phyloP scores from a whole-genome alignment of 176 grass and related monocot genomes.

The Paspalum vaginatum region DNA sequence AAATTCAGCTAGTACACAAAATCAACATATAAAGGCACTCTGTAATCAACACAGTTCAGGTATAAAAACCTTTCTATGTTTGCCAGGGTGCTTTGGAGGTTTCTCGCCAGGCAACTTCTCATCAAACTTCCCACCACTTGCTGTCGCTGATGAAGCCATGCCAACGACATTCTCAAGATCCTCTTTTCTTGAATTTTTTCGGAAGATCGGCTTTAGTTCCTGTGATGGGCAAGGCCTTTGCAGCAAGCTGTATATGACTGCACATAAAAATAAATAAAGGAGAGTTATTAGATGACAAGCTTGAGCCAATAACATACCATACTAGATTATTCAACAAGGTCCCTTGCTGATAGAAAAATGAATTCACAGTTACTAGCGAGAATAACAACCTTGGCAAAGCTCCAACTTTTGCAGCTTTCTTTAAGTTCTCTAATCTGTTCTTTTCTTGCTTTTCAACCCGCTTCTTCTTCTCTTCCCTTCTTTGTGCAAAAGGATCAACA shows the following conservation, averaged over 20 bases:
- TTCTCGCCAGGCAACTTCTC: constrained; percentile 90
- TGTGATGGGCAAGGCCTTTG: constrained; percentile 76
- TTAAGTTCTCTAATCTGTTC: constrained; percentile 85
- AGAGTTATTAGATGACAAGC: constrained; percentile 10
- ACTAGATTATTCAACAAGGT: constrained; percentile 1
- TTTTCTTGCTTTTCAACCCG: constrained; percentile 90
- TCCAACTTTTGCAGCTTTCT: constrained; percentile 80
- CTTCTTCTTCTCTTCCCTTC: constrained; percentile 84
- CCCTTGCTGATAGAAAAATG: not conserved
- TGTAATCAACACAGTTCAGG: not conserved
- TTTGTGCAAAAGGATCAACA: constrained; percentile 86
- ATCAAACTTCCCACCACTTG: constrained; percentile 93
- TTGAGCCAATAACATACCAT: not conserved
- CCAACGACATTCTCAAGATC: constrained; percentile 91
- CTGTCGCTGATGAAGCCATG: constrained; percentile 87
- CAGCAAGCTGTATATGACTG: constrained; percentile 94
- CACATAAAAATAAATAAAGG: not conserved
- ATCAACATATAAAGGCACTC: constrained; percentile 9
- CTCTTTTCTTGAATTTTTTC: constrained; percentile 75
- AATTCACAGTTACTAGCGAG: not conserved
- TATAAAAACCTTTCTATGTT: constrained; percentile 75
- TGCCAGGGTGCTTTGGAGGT: constrained; percentile 79
- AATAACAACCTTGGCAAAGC: constrained; percentile 77
- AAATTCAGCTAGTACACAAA: not conserved
- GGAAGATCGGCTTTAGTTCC: constrained; percentile 67